Base-by-base conservation (phyloP, 495 filamentous ascomycete genomes). In the Neurospora africana region DNA sequence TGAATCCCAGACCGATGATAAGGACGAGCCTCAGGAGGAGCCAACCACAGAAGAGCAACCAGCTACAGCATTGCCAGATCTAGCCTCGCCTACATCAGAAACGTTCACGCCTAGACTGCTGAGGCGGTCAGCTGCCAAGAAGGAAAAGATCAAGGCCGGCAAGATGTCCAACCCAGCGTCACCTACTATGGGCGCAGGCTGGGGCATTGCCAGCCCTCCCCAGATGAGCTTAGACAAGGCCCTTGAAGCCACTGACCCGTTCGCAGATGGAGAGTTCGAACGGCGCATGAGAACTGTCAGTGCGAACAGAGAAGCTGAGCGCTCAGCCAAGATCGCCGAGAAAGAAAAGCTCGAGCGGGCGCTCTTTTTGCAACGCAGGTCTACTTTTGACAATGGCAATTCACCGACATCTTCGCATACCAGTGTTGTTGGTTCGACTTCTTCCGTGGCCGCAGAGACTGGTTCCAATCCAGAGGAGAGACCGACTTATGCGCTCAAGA, bases 131-230 rank as follows among this genome's bases (percentile, higher is more conserved):
- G 53, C 69, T 27, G 71, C 76, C 10, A 78, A 78, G 58, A 78
- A 80, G 73, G 75, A 73, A 38, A 79, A 78, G 72, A 74, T 71
- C 38, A 78, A 81, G 70, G 75, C 73, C 44, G 78, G 70, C 43
- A 78, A 79, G 40, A 80, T 78, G 72, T 75, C 53, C 27, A 65
- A 65, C 53, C 53, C 53, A 33, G 53, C 53, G 13, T 65, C 53
- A 33, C 53, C 53, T 35, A 65, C 27, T 27, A 30, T 33, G 53
- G 53, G 53, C 1, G 15, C 53, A 65, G 53, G 53, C 53, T 65
- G 53, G 53, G 53, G 53, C 27, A 65, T 65, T 15, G 53, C 27
- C 53, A 72, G 68, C 71, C 74, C 23, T 75, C 77, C 7, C 75
- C 71, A 68, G 69, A 44, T 23, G 73, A 77, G 39, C 69, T 72